Base-by-base conservation (phyloP, 257 asterid genomes). In the Misopates orontium region DNA sequence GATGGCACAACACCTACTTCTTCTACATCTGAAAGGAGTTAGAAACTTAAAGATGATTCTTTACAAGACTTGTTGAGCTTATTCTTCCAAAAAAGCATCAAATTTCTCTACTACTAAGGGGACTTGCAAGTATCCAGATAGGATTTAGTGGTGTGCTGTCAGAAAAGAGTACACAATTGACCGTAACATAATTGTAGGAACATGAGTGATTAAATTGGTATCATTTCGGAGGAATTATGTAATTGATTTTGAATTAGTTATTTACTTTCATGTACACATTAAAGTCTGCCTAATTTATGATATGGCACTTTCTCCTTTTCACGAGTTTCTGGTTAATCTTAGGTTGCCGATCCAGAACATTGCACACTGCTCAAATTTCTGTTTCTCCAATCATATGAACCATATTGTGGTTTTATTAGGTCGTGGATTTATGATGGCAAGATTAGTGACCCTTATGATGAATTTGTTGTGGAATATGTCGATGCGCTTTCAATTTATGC, bases 281-380 rank as follows among this genome's bases (percentile, higher is more conserved):
- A 68, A 58, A 41, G 28, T 67, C 54, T 66, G 5, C 66, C 22
- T 48, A 56, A 24, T 47, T 50, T 62, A 16, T 74, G 56, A 59
- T 45, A 54, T 42, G 67, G 60, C 44, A 49, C 41, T 44, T 67
- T 63, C 50, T 60, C 64, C 69, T 52, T 74, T 55, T 25, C 58
- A 61, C n/a, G 15, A 62, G 68, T 61, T 53, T 39, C 55, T 36
- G 45, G 18, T 72, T 71, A 67, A 70, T 39, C 77, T 15, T 78
- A 94, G 99, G 91, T 84, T 62, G 96, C 93, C 60, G 95, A 88
- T 84, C 91, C 95, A 42, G 95, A 81, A 66, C 95, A 90, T 71
- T 72, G 77, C 73, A 64, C 90, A 71, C 83, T 90, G 70, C 88
- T 90, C 70, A 94, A 88, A 87, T 94, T 88, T 71, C 88, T 94